Conservation (phyloP, 192 early-diverging fungal species). For the Backusella circina region DNA sequence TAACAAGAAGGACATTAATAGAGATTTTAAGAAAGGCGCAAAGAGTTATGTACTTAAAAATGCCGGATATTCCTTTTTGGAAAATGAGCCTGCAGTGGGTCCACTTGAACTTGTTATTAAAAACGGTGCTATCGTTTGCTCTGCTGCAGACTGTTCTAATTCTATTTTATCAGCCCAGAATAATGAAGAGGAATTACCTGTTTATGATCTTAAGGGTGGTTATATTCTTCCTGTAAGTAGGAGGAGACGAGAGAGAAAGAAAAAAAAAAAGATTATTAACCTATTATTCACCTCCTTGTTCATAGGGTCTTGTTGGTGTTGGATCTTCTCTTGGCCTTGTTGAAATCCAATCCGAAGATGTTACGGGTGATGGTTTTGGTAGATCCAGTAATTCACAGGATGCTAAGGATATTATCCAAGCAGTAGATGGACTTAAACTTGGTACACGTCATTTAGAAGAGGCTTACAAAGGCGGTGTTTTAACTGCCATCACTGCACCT, state of each 20-base stretch:
- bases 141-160: conserved; percentile 24
- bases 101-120: conserved; percentile 25
- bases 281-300: neutral
- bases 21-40: neutral
- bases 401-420: conserved; percentile 24
- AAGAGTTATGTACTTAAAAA: conserved; percentile 5
- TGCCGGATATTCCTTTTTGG: neutral
- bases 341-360: conserved; percentile 59
- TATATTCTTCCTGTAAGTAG: conserved; percentile 53
- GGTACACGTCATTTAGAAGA: conserved; percentile 54
- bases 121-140: conserved; percentile 55
- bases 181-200: conserved; percentile 6
- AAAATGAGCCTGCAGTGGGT: neutral
- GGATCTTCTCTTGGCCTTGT: conserved; percentile 56
- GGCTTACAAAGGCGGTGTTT: conserved; percentile 59
- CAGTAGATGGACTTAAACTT: conserved; percentile 66
- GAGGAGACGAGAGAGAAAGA: neutral
- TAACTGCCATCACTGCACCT: conserved; percentile 56
- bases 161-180: neutral
- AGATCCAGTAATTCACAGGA: conserved; percentile 5
- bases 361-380: conserved; percentile 57
- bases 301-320: conserved; percentile 55
- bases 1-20: neutral
- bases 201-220: conserved; percentile 55
- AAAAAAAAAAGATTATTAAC: neutral